Base-by-base conservation (phyloP, 2,329 filamentous ascomycete genomes). In the Mycosphaerelloides madeirae region DNA sequence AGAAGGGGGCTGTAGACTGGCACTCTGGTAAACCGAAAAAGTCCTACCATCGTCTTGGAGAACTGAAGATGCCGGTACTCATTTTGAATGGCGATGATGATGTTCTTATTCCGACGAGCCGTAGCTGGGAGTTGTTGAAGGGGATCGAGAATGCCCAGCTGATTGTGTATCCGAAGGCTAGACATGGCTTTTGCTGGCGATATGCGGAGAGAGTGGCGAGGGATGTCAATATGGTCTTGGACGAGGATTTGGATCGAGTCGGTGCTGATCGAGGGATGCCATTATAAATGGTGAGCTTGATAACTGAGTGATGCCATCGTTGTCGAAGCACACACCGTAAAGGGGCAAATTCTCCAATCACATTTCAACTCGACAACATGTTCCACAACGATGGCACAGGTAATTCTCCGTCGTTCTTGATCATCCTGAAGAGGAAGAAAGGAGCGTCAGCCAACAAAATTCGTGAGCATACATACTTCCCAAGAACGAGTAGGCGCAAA, bases 141-240 rank as follows among this genome's bases (percentile, higher is more conserved):
- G 33, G 32, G n/a, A 37, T 43, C 12, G 22, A 29, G 32, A 42
- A 46, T n/a, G 44, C 31, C 9, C 32, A 46, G 33, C 22, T 46
- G 22, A 37, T 46, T 33, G 33, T 46, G 13, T 42, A 46, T 31
- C 31, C 44, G 13, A 42, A 42, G 20, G 28, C 29, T 37, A 39
- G 44, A 7, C 44, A 46, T 42, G 44, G 38, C 12, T 46, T 46
- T 18, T 29, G 41, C 15, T 46, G 32, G 25, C 44, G 42, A 38
- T 38, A 46, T 28, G 38, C 38, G 16, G 28, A 38, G 31, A 36
- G 20, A 20, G 31, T 43, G 31, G 32, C 41, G 2, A 31, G 20
- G 20, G 41, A 36, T 20, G n/a, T 37, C 2, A 35, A 35, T 8
- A 29, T 25, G 1, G 36, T 43, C 31, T 25, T 43, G 32, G 31